Conservation (phyloP, 306 rosid species). For the Rosa multiflora region DNA sequence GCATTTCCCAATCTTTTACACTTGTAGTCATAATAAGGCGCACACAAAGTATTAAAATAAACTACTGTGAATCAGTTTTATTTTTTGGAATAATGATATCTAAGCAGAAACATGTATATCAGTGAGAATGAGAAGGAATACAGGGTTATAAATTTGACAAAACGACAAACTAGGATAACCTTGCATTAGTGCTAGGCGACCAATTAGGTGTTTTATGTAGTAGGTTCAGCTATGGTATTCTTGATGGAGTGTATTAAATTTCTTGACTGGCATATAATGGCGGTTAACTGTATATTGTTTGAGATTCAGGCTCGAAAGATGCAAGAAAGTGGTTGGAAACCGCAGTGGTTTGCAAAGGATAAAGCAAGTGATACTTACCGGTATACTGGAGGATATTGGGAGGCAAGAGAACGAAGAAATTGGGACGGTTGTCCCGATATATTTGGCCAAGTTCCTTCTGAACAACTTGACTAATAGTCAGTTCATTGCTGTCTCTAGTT, state of each 20-base stretch:
- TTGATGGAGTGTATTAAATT: not conserved
- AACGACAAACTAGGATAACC: not conserved
- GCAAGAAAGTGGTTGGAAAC: constrained; percentile 99
- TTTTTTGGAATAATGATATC: not conserved
- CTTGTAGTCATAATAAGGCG: not conserved
- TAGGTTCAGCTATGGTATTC: not conserved
- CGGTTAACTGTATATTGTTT: constrained; percentile 23
- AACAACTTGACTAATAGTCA: constrained; percentile 61
- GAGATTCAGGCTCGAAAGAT: constrained; percentile 78
- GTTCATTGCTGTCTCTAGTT: constrained; percentile 26
- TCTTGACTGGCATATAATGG: not conserved
- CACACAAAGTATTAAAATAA: not conserved
- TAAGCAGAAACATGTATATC: not conserved
- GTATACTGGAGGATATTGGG: constrained; percentile 92
- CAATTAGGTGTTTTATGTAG: not conserved
- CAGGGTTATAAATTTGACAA: not conserved
- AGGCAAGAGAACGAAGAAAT: constrained; percentile 59
- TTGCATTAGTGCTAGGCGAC: not conserved
- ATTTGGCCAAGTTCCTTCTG: constrained; percentile 76
- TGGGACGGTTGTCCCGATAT: constrained; percentile 97
- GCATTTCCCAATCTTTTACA: not conserved
- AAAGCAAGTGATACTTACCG: constrained; percentile 74
- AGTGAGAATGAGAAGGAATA: not conserved
- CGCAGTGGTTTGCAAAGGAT: constrained; percentile 85
- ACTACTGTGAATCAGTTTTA: not conserved